Percentiles rank a stretch among this genome's conserved stretches.
Conservation (phyloP, 2,329 filamentous ascomycete genomes). For the Akanthomyces dipterigenus region DNA sequence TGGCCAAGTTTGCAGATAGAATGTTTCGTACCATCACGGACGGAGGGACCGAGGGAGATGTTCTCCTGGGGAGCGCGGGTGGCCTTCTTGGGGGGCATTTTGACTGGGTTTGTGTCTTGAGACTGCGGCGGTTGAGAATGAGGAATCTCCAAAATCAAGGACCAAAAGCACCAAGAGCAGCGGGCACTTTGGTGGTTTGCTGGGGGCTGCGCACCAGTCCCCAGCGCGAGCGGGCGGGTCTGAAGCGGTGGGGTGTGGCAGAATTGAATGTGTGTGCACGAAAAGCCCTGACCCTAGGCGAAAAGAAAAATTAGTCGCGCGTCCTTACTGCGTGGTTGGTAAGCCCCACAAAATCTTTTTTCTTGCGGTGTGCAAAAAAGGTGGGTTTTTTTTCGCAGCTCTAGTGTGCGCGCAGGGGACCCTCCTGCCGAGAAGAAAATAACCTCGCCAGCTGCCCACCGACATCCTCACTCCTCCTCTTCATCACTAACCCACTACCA, state of each 20-base stretch:
- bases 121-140: constrained; percentile 15
- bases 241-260: constrained; percentile 33
- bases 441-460: background rate
- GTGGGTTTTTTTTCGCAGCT: background rate
- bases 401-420: background rate
- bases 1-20: constrained; percentile 2
- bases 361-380: constrained; percentile 16
- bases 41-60: constrained; percentile 94
- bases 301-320: background rate
- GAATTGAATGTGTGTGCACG: constrained; percentile 18
- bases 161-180: constrained; percentile 20
- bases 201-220: constrained; percentile 14
- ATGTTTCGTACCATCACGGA: constrained; percentile 75
- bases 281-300: constrained; percentile 27
- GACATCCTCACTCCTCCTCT: constrained; percentile 14
- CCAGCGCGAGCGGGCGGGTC: constrained; percentile 6
- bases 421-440: background rate
- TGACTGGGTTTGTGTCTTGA: constrained; percentile 16
- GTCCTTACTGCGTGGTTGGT: background rate
- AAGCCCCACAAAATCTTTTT: background rate
- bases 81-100: constrained; percentile 92
- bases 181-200: constrained; percentile 16
- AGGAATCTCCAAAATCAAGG: constrained; percentile 16
- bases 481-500: constrained; percentile 33
- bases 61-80: constrained; percentile 85